Base-by-base conservation (phyloP, 371 early-diverging fungal species). In the Mucor ambiguus region DNA sequence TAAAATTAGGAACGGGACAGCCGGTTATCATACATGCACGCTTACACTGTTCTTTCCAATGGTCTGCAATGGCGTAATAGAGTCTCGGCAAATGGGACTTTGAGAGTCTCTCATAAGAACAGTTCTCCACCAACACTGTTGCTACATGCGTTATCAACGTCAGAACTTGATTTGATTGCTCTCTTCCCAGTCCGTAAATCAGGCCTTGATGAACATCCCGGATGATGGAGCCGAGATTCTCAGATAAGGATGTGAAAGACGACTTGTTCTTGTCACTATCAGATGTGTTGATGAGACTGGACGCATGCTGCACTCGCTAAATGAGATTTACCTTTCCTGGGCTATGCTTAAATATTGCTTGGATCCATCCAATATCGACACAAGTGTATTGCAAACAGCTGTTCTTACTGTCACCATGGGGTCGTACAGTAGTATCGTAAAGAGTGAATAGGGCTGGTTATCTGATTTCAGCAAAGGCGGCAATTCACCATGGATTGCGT, bases 281-380 rank as follows among this genome's bases (percentile, higher is more conserved):
- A 32, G 1, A 4, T 5, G 2, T 7, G 18, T 32, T 56, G 18
- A n/a, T 33, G 7, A 18, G 30, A 8, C 10, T n/a, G 10, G 49
- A 9, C 30, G n/a, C 32, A 32, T 18, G 35, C 3, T 22, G 3
- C n/a, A 8, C 12, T 10, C 43, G 4, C 41, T 37, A 6, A 14
- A 37, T 14, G 1, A 20, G 30, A 24, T 11, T 32, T 73, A 84
- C 87, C 83, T 74, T 60, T 84, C 89, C 46, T 81, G 81, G 1
- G 91, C 91, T 33, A 88, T 73, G 30, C 85, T 77, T 6, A 91
- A 66, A 61, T 89, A 91, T 46, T 83, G 81, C 32, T 84, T 85
- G 4, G 89, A 83, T 8, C 83, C 86, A 66, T 85, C 82, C 4
- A 89, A 62, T 66, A 91, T 83, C 7, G 87, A 69, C n/a, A 76